Conservation (phyloP, 345 rosid species). For the Lepidium sativum region DNA sequence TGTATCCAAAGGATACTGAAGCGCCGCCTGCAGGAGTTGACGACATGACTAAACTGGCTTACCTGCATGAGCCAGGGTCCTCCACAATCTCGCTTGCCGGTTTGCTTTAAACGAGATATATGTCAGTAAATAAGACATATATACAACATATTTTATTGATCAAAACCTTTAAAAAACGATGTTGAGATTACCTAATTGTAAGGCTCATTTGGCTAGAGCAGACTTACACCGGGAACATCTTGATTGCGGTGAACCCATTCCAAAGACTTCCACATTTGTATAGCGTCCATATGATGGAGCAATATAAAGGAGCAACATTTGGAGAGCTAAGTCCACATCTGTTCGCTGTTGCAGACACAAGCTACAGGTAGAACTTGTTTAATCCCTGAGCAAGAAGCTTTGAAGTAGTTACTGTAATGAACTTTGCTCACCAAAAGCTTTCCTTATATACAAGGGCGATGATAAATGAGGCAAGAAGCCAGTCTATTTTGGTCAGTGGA, state of each 20-base stretch:
- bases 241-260: conserved; percentile 60
- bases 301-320: conserved; percentile 54
- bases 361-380: conserved; percentile 47
- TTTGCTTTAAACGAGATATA: conserved; percentile 49
- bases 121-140: conserved; percentile 30
- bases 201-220: conserved; percentile 27
- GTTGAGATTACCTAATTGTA: conserved; percentile 12
- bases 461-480: conserved; percentile 64
- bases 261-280: conserved; percentile 55
- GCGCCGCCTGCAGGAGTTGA: conserved; percentile 57
- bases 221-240: conserved; percentile 61
- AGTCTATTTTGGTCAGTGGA: conserved; percentile 71
- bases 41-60: conserved; percentile 64
- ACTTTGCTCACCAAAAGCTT: conserved; percentile 11
- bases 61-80: conserved; percentile 61
- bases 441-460: conserved; percentile 36
- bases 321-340: conserved; percentile 61
- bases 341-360: conserved; percentile 54
- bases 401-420: not conserved
- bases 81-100: conserved; percentile 49
- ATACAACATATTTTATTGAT: not conserved
- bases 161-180: not conserved
- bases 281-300: conserved; percentile 52
- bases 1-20: conserved; percentile 53
- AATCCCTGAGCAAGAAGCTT: not conserved